Base-by-base conservation (phyloP, 2,329 filamentous ascomycete genomes). In the Ophidiomyces ophidiicola region DNA sequence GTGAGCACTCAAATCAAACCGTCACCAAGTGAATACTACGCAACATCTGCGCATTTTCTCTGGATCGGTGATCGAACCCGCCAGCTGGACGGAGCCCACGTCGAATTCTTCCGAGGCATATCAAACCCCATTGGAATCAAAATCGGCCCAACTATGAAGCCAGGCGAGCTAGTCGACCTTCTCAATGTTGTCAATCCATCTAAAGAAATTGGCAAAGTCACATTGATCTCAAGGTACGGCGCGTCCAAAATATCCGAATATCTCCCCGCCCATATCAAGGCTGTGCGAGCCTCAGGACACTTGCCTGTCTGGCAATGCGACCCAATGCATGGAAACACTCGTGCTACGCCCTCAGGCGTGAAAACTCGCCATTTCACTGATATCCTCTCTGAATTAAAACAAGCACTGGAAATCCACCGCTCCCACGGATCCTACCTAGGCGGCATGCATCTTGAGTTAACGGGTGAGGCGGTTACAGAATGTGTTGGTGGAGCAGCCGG, bases 1-100 rank as follows among this genome's bases (percentile, higher is more conserved):
- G 26, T 32, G 42, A 52, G 48, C 45, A 54, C 40, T 30, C 44
- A 10, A 44, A 52, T 4, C 46, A 52, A 34, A 56, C 54, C 21
- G 47, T 36, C 48, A 55, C 57, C 61, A 11, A 74, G 74, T 53
- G 77, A 79, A 53, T 92, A 83, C 72, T 96, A 92, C 66, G 82
- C 94, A 62, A 96, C 88, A 0, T 93, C 85, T 3, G 84, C 85
- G 0, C 90, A 98, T 59, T 96, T 98, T 67, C 73, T 98, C 58
- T 98, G 90, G 90, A 92, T 98, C 52, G 90, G 90, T 39, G 90
- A 98, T 61, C 82, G 90, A 48, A 98, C 90, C 1, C 77, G 90
- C 32, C 88, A 96, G 62, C 76, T 94, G 32, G 82, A 90, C 56
- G 84, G 88, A 51, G 88, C 82, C 0, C 90, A 98, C 61, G 82